Base-by-base conservation (phyloP, 148 eudicot species). In the Persicaria tinctoria region DNA sequence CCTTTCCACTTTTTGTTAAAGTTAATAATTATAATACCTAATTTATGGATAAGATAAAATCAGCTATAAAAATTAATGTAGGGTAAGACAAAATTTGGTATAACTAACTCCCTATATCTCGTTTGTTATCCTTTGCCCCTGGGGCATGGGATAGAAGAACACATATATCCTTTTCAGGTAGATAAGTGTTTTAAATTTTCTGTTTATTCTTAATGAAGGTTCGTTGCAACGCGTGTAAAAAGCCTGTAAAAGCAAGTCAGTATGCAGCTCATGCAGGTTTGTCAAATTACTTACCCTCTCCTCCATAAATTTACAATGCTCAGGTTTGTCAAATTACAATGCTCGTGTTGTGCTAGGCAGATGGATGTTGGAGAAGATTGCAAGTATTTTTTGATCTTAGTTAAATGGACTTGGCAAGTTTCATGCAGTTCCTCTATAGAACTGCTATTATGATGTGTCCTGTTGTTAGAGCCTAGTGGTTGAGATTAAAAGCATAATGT, bases 221-320 rank as follows among this genome's bases (percentile, higher is more conserved):
- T 27, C 74, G 85, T 78, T 91, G 97, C 83, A 87, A 87, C 78
- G 82, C 90, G 76, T 91, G 97, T 81, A 89, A 83, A 86, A 91
- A 86, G 82, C 97, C 97, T 71, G 84, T 91, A 81, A 89, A 85
- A 84, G 84, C 80, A 76, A 91, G 91, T 70, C 93, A 89, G 72
- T 91, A 85, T 74, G 85, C 84, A 73, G 82, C 80, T 60, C 97
- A 91, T 91, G 86, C 97, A 91, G 97, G 97, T 91, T 69, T 73
- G 60, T 45, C 72, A 54, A 72, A 50, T 32, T 8, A 27, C 64
- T 4, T 18, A 23, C 44, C 44, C 27, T 12, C 44, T 41, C 23
- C 8, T 8, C 14, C 1, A 54, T 12, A 54, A 54, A 54, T 9
- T 12, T 13, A 54, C 6, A 54, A 54, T 54, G n/a, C 4, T 14